Percentiles rank a stretch among this genome's conserved stretches.
Conservation (phyloP, 345 rosid genomes). For the Noccaea caerulescens region DNA sequence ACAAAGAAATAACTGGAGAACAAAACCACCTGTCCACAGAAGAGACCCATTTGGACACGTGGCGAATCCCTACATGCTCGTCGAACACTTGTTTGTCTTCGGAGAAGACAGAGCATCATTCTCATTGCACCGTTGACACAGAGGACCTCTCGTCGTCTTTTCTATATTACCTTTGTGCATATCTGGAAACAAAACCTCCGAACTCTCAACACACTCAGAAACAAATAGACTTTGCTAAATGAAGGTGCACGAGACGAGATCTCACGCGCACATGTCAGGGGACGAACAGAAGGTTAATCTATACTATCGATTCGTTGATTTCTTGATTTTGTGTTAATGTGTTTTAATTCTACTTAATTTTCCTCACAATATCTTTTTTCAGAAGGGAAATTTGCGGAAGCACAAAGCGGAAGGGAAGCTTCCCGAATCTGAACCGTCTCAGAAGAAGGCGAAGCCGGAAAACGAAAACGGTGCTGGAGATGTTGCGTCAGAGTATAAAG, state of each 20-base stretch:
- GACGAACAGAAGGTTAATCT: constrained; percentile 55
- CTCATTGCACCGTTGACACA: constrained; percentile 36
- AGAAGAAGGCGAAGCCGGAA: constrained; percentile 63
- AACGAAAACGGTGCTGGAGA: constrained; percentile 46
- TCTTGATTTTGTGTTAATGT: not conserved
- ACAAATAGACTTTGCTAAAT: constrained; percentile 3
- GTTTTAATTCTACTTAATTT: not conserved
- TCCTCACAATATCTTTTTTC: not conserved
- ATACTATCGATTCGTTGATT: not conserved
- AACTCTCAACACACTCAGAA: constrained; percentile 19
- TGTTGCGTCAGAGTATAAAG: constrained; percentile 54
- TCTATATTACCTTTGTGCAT: constrained; percentile 30
- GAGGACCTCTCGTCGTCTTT: constrained; percentile 17
- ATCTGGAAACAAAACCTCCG: not conserved
- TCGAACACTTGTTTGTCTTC: constrained; percentile 40
- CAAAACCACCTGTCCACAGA: constrained; percentile 44
- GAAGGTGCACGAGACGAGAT: constrained; percentile 81
- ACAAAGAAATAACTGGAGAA: constrained; percentile 37
- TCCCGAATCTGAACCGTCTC: constrained; percentile 61
- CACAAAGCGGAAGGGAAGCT: constrained; percentile 76
- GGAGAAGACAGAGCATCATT: constrained; percentile 43
- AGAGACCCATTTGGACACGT: constrained; percentile 35
- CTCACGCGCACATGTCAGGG: constrained; percentile 55
- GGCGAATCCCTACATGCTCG: constrained; percentile 20
- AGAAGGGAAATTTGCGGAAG: constrained; percentile 68